phyloP scores from a whole-genome alignment of 2,329 filamentous ascomycete genomes.

The Xylaria sp. region DNA sequence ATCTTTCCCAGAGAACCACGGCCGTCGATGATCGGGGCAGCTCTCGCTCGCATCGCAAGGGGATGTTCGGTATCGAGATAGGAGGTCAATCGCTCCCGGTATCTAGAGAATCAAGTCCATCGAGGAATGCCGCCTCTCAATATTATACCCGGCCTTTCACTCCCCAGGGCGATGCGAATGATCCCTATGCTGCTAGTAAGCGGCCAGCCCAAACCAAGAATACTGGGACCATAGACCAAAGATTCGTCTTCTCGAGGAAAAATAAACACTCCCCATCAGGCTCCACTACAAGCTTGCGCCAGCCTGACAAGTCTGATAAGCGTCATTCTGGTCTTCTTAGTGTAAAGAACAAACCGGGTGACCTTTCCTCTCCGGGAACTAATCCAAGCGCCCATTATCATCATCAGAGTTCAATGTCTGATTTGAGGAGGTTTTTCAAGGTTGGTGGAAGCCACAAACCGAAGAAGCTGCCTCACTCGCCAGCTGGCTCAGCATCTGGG shows the following conservation, averaged over 20 bases:
- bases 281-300: conserved; percentile 63
- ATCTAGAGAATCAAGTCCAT: conserved; percentile 72
- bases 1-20: conserved; percentile 55
- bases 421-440: conserved; percentile 96
- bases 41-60: conserved; percentile 58
- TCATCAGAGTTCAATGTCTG: conserved; percentile 85
- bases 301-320: conserved; percentile 60
- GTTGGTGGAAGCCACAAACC: conserved; percentile 75
- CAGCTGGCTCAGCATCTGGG: conserved; percentile 63
- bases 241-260: conserved; percentile 84
- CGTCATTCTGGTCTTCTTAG: conserved; percentile 59
- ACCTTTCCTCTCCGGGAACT: conserved; percentile 59
- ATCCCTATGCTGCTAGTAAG: conserved; percentile 87
- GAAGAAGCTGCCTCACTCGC: conserved; percentile 71
- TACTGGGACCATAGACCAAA: conserved; percentile 73
- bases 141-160: conserved; percentile 80
- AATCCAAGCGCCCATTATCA: conserved; percentile 62
- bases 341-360: conserved; percentile 52
- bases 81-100: conserved; percentile 62
- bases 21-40: conserved; percentile 50
- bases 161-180: conserved; percentile 80
- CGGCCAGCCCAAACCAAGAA: conserved; percentile 75
- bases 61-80: conserved; percentile 63
- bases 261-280: conserved; percentile 72
- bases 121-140: conserved; percentile 68